These are phyloP conservation scores for Aspergillus intermedius DNA, from an alignment of 2,329 filamentous ascomycete species.

Conservation along the genomic window DNA sequence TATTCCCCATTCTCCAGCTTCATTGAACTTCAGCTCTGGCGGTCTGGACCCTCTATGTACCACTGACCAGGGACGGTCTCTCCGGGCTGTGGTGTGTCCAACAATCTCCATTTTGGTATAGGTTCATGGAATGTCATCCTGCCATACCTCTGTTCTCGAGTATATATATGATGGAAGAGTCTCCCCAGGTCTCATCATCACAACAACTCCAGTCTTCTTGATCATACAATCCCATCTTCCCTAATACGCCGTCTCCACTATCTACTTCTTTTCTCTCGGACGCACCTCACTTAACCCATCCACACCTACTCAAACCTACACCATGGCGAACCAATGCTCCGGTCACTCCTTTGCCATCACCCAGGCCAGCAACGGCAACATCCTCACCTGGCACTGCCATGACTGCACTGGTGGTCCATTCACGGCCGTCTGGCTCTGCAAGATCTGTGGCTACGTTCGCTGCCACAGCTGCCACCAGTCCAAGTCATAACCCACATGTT, in stretches of 20 bases:
- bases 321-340: slow-evolving; percentile 36
- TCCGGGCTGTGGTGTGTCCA: not conserved
- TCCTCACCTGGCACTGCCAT: slow-evolving; percentile 39
- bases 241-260: not conserved
- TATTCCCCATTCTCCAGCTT: not conserved
- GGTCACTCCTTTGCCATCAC: slow-evolving; percentile 34
- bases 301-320: slow-evolving; percentile 3
- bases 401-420: slow-evolving; percentile 38
- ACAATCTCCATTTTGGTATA: too few relatives aligned
- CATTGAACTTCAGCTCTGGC: not conserved
- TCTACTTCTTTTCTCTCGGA: not conserved
- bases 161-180: too few relatives aligned
- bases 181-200: too few relatives aligned
- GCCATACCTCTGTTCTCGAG: too few relatives aligned
- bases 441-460: slow-evolving; percentile 36
- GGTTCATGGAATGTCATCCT: not conserved
- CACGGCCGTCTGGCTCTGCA: slow-evolving; percentile 39
- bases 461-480: slow-evolving; percentile 35
- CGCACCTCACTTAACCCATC: not conserved
- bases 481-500: slow-evolving; percentile 20
- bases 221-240: too few relatives aligned
- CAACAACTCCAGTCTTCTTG: too few relatives aligned
- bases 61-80: not conserved
- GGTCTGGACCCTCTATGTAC: not conserved
- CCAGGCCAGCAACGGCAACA: slow-evolving; percentile 37